Evolutionary conservation across 1,139 yeast species (phyloP).

Genomic region (Dujonia santamariae): DNA sequence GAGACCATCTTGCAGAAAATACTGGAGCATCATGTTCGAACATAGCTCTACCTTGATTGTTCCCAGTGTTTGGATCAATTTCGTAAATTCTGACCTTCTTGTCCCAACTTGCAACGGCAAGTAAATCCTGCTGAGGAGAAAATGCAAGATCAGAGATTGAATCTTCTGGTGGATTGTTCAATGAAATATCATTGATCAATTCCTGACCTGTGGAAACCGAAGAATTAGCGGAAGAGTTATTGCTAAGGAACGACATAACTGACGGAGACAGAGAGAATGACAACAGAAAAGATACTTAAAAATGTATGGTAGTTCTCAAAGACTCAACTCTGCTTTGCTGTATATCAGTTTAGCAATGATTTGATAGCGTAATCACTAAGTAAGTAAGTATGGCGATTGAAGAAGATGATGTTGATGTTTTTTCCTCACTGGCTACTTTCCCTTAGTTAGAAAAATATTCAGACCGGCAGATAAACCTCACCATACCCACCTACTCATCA

Average conservation of each 20-base stretch:
- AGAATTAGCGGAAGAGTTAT: conserved; percentile 10
- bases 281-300: background rate
- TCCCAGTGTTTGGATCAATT: conserved; percentile 62
- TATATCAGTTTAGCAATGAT: too few species aligned
- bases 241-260: conserved; percentile 6
- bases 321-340: too few species aligned
- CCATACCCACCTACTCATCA: too few species aligned
- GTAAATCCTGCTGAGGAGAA: conserved; percentile 85
- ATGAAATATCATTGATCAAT: conserved; percentile 68
- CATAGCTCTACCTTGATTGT: conserved; percentile 82
- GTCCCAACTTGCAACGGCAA: conserved; percentile 92
- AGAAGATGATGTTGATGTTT: too few species aligned
- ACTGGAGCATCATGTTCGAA: conserved; percentile 92
- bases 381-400: too few species aligned
- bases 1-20: conserved; percentile 74
- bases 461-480: too few species aligned
- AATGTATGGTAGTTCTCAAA: too few species aligned
- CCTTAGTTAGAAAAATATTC: too few species aligned
- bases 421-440: too few species aligned
- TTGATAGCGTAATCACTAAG: too few species aligned
- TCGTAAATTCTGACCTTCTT: conserved; percentile 92
- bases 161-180: conserved; percentile 88
- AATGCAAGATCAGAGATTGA: conserved; percentile 84
- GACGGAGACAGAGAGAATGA: background rate
- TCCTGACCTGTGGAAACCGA: conserved; percentile 63